Evolutionary conservation across 176 grass and related monocot genomes (phyloP), one percentile per base, ranked within the genome.

Genomic region (Oryza longistaminata): DNA sequence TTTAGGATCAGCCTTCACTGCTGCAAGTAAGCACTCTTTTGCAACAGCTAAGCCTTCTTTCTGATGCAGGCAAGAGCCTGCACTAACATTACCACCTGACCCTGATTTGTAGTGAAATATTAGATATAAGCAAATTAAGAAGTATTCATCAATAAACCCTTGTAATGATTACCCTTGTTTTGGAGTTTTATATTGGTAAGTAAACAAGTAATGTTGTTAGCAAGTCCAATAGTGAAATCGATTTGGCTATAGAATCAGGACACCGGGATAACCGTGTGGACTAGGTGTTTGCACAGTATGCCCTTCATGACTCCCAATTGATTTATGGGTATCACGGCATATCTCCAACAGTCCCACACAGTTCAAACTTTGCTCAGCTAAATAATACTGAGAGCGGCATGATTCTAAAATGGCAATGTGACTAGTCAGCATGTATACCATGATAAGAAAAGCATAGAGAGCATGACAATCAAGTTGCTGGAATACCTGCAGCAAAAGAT

Each of bases 1-100:
- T 87, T 92, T 92, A 67, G 93, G 91, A 78, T 98, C 96, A 79
- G 90, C 71, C 75, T 92, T 98, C n/a, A 64, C 86, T 58, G 93
- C 91, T 71, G 87, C 91, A 85, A 94, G 81, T 70, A 95, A 84
- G 79, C 96, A 98, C 71, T 92, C 96, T 81, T 96, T 94, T 84
- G 96, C 96, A 81, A 92, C 91, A 89, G 61, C 53, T 82, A 90
- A 91, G 75, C 87, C 91, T 90, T 95, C 90, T 87, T 94, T 90
- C 86, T 92, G 93, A 78, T 92, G 84, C 11, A 82, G 71, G 78
- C 88, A 76, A 89, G 86, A 77, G 9, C 88, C 91, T 82, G 91
- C 29, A 62, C 77, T 89, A 76, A 76, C 42, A 86, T 86, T 74
- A 42, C 83, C 81, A 66, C 91, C 88, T 83, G 88, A 74, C 87